Conservation (phyloP, 2,329 filamentous ascomycete genomes). For the Rhinocladiella mackenziei region DNA sequence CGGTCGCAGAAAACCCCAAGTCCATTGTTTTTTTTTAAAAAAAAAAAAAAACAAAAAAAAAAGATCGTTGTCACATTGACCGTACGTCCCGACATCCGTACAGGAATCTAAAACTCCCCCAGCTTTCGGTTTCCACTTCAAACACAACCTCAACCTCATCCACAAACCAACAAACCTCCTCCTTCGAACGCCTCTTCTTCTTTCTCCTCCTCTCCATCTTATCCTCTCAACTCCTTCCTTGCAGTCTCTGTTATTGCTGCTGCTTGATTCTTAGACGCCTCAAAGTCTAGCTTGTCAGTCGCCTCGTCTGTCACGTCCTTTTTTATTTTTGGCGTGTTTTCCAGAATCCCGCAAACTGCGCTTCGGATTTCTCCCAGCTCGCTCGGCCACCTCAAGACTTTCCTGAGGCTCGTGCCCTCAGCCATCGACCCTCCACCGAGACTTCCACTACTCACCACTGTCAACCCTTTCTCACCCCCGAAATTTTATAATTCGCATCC, state of each 20-base stretch:
- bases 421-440: slow-evolving; percentile 13
- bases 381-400: slow-evolving; percentile 7
- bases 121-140: no score
- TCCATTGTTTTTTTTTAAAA: no score
- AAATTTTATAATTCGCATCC: slow-evolving; percentile 5
- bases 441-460: slow-evolving; percentile 13
- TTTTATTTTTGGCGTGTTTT: slow-evolving; percentile 11
- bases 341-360: slow-evolving; percentile 3
- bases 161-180: slow-evolving; percentile 3
- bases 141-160: slow-evolving; percentile 4
- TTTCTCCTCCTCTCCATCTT: slow-evolving; percentile 5
- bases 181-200: slow-evolving; percentile 7
- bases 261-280: slow-evolving; percentile 6
- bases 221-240: slow-evolving; percentile 3
- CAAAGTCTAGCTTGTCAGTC: slow-evolving; percentile 8
- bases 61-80: no score
- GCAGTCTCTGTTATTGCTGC: slow-evolving; percentile 9
- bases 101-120: no score
- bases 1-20: no score
- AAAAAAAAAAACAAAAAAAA: no score
- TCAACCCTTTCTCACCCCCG: slow-evolving; percentile 9
- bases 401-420: slow-evolving; percentile 24
- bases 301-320: slow-evolving; percentile 7
- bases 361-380: slow-evolving; percentile 14
- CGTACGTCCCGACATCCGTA: no score